These are phyloP conservation scores for Silybum marianum DNA, from an alignment of 129 eudicot genomes.

Conservation along the genomic window DNA sequence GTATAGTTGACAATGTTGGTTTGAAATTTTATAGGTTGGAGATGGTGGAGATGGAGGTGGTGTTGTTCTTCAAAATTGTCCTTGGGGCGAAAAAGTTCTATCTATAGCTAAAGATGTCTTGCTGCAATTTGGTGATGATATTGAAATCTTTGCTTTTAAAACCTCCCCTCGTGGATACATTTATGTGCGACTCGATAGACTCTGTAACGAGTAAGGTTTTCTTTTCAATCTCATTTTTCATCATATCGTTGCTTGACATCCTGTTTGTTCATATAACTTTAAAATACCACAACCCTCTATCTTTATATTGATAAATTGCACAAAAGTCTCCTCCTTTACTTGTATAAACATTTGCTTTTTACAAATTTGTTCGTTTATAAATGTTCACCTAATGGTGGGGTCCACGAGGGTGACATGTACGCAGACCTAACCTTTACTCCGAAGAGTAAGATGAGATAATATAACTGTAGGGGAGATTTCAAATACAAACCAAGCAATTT, in stretches of 20 bases:
- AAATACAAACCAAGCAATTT: no score
- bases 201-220: conserved; percentile 65
- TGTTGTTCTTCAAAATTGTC: conserved; percentile 60
- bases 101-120: conserved; percentile 71
- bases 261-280: background rate
- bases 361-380: background rate
- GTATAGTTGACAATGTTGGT: conserved; percentile 11
- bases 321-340: conserved; percentile 3
- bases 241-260: background rate
- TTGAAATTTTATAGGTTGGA: conserved; percentile 49
- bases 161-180: conserved; percentile 80
- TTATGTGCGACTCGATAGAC: conserved; percentile 84
- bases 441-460: background rate
- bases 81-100: conserved; percentile 78
- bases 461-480: no score
- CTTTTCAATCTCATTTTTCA: background rate
- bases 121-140: conserved; percentile 64
- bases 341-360: background rate
- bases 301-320: background rate
- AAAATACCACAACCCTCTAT: background rate
- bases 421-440: background rate
- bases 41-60: conserved; percentile 97
- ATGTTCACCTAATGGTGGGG: background rate
- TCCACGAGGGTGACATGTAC: background rate
- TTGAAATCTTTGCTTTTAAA: conserved; percentile 76